These are phyloP conservation scores for Hypoxylon cercidicola DNA, from an alignment of 495 filamentous ascomycete species.

Conservation along the genomic window DNA sequence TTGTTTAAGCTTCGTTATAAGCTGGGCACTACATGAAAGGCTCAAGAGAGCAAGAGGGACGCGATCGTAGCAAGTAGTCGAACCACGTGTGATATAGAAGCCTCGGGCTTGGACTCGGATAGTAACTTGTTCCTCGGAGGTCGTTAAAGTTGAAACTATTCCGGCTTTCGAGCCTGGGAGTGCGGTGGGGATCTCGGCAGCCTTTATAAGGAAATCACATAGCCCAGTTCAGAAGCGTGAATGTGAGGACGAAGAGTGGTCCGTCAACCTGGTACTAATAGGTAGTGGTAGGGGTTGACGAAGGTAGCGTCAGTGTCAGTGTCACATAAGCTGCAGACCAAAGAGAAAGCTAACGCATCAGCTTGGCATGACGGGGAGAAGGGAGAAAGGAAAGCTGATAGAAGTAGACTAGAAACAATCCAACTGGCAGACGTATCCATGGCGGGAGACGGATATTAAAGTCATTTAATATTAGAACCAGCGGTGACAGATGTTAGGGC, in stretches of 20 bases:
- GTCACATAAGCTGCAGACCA: slow-evolving; percentile 38
- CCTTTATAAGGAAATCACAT: slow-evolving; percentile 26
- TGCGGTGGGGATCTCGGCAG: slow-evolving; percentile 7
- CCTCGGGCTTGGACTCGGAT: slow-evolving; percentile 4
- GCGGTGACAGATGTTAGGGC: slow-evolving; percentile 51
- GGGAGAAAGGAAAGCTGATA: slow-evolving; percentile 34
- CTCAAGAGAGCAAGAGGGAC: slow-evolving; percentile 11
- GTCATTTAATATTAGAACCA: slow-evolving; percentile 49
- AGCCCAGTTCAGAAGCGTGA: slow-evolving; percentile 5
- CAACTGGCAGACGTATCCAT: slow-evolving; percentile 41
- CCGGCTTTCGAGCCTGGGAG: slow-evolving; percentile 1
- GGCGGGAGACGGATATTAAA: slow-evolving; percentile 50
- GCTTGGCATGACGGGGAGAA: slow-evolving; percentile 25
- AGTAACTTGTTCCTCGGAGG: slow-evolving; percentile 4
- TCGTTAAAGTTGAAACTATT: slow-evolving; percentile 1
- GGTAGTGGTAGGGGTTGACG: slow-evolving; percentile 29
- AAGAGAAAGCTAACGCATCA: slow-evolving; percentile 27
- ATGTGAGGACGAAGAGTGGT: slow-evolving; percentile 13
- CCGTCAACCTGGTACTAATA: slow-evolving; percentile 28
- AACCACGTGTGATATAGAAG: slow-evolving; percentile 14
- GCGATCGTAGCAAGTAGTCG: slow-evolving; percentile 1
- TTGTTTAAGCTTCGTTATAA: slow-evolving; percentile 16
- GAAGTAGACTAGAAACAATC: slow-evolving; percentile 38
- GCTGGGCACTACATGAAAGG: slow-evolving; percentile 33
- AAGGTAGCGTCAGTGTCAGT: slow-evolving; percentile 11